phyloP scores from a whole-genome alignment of 768 basidiomycete species.

The Suillus subaureus region DNA sequence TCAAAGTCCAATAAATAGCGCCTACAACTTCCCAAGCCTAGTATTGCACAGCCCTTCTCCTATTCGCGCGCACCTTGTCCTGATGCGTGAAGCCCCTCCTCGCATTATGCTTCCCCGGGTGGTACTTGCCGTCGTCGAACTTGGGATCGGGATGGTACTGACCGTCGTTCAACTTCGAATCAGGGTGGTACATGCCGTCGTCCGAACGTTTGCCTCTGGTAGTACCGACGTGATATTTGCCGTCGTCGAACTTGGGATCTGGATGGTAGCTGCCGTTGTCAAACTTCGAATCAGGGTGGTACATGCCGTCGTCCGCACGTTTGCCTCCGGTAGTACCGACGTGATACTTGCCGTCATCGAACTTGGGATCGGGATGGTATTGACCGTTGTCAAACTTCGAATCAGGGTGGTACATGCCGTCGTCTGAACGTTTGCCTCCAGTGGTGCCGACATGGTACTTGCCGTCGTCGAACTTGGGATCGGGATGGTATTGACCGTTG shows the following conservation, averaged over 20 bases:
- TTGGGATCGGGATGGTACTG: slow-evolving; percentile 13
- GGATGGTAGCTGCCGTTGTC: slow-evolving; percentile 8
- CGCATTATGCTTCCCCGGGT: slow-evolving; percentile 5
- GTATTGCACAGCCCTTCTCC: background rate
- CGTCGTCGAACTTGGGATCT: slow-evolving; percentile 12
- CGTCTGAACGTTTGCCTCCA: no score
- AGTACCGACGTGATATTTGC: slow-evolving; percentile 1
- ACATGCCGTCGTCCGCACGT: slow-evolving; percentile 4
- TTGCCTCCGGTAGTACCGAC: no score
- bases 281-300: slow-evolving; percentile 6
- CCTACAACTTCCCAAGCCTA: background rate
- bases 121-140: slow-evolving; percentile 10
- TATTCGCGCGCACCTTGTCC: slow-evolving; percentile 2
- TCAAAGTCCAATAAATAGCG: slow-evolving; percentile 3
- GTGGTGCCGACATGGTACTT: no score
- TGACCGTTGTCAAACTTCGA: no score
- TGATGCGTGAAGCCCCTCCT: background rate
- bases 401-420: no score
- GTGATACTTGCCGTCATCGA: no score
- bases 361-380: no score
- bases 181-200: slow-evolving; percentile 2
- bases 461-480: slow-evolving; percentile 11
- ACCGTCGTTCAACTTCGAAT: background rate
- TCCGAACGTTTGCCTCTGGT: background rate
- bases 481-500: slow-evolving; percentile 8